Conservation (phyloP, 148 eudicot genomes). For the Dianthus caryophyllus region DNA sequence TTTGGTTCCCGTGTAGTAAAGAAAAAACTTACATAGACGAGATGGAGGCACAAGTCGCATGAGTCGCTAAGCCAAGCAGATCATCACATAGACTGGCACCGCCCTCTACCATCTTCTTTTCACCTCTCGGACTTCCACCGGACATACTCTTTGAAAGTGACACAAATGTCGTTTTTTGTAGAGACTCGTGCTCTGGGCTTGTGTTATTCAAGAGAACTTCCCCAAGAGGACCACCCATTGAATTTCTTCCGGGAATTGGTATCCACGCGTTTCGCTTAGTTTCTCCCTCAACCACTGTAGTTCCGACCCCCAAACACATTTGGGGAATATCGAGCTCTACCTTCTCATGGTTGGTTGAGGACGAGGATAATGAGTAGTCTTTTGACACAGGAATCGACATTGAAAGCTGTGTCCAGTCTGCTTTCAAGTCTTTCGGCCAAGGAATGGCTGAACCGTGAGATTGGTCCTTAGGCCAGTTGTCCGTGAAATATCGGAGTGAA, state of each 20-base stretch:
- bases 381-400: slow-evolving; percentile 69
- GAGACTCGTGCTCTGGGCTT: slow-evolving; percentile 44
- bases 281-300: slow-evolving; percentile 24
- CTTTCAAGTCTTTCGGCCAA: slow-evolving; percentile 61
- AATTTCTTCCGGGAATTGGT: slow-evolving; percentile 50
- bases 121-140: slow-evolving; percentile 60
- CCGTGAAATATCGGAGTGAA: slow-evolving; percentile 39
- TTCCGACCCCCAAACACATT: slow-evolving; percentile 35
- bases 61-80: slow-evolving; percentile 24
- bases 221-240: slow-evolving; percentile 82
- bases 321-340: slow-evolving; percentile 38
- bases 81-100: slow-evolving; percentile 35
- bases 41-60: slow-evolving; percentile 37
- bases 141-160: slow-evolving; percentile 75
- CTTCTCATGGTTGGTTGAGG: slow-evolving; percentile 48
- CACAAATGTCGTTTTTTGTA: slow-evolving; percentile 53
- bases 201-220: slow-evolving; percentile 60
- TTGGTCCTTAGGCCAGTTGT: slow-evolving; percentile 55
- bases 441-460: slow-evolving; percentile 33
- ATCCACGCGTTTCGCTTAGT: slow-evolving; percentile 42
- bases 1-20: neutral
- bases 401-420: slow-evolving; percentile 86
- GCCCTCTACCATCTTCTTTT: slow-evolving; percentile 28
- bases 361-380: slow-evolving; percentile 49
- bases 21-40: slow-evolving; percentile 29